Conservation (phyloP, 1,139 yeast species). For the Yamadazyma dendronema region DNA sequence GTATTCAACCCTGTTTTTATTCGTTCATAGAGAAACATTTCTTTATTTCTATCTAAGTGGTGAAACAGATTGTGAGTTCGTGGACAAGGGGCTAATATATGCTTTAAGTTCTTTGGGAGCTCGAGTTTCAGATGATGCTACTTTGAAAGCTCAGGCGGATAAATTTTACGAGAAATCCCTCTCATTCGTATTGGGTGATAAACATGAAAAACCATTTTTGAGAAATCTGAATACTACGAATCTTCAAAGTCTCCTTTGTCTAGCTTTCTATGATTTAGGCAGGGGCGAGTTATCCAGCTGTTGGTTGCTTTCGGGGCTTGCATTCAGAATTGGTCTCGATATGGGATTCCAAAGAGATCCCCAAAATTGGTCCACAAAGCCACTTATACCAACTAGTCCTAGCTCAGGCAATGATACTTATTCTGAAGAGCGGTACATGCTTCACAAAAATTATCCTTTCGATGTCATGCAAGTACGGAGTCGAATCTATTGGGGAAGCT, state of each 20-base stretch:
- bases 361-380: conserved; percentile 12
- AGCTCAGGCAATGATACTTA: not conserved
- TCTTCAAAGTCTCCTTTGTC: conserved; percentile 12
- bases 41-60: conserved; percentile 12
- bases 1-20: no score
- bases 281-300: no score
- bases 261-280: conserved; percentile 14
- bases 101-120: conserved; percentile 14
- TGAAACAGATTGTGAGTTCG: conserved; percentile 12
- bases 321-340: no score
- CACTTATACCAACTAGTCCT: conserved; percentile 2
- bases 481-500: conserved; percentile 16
- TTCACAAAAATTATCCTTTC: conserved; percentile 12
- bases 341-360: conserved; percentile 16
- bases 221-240: conserved; percentile 11
- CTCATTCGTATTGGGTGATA: conserved; percentile 2
- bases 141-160: conserved; percentile 5
- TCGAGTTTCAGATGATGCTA: conserved; percentile 8
- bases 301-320: no score
- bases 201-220: conserved; percentile 8
- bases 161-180: conserved; percentile 8
- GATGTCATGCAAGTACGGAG: conserved; percentile 11
- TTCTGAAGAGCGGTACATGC: conserved; percentile 3
- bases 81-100: conserved; percentile 11
- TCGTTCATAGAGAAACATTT: conserved; percentile 13